Percentiles rank a stretch among this genome's conserved stretches.
Evolutionary conservation across 176 grass and related monocot genomes (phyloP).

Genomic region (Secale cereale): DNA sequence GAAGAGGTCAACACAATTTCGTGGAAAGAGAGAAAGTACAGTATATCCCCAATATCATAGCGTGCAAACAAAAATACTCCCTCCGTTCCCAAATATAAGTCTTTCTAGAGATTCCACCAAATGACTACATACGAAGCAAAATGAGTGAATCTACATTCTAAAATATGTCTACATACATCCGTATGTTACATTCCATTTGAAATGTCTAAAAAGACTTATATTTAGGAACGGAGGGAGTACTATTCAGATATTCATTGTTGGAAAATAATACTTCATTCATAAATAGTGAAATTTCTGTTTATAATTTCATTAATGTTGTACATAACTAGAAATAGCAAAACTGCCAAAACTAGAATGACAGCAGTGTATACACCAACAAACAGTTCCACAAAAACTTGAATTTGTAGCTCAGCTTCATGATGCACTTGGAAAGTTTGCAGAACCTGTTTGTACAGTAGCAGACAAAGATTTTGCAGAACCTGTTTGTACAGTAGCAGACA

Average conservation of each 20-base stretch:
- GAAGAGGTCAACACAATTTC: not conserved
- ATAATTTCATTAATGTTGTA: slow-evolving; percentile 16
- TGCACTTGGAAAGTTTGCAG: slow-evolving; percentile 17
- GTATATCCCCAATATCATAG: slow-evolving; percentile 13
- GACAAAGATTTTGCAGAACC: slow-evolving; percentile 16
- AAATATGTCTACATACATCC: no score
- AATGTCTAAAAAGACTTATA: no score
- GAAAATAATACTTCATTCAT: slow-evolving; percentile 24
- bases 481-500: slow-evolving; percentile 20
- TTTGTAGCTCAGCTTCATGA: not conserved
- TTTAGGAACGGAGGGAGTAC: no score
- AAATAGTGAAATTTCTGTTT: not conserved
- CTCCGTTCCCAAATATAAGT: no score
- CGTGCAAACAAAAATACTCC: slow-evolving; percentile 2
- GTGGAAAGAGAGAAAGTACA: not conserved
- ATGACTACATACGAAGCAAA: no score
- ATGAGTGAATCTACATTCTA: no score
- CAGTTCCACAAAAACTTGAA: slow-evolving; percentile 23
- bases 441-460: slow-evolving; percentile 20
- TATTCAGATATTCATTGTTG: not conserved
- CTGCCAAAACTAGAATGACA: slow-evolving; percentile 12
- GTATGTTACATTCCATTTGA: no score
- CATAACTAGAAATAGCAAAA: slow-evolving; percentile 26
- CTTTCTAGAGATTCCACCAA: no score
- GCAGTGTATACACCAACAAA: slow-evolving; percentile 9